Percentiles rank a stretch among this genome's conserved stretches.
Conservation (phyloP, 202 grass and related monocot species). For the Zizania palustris region DNA sequence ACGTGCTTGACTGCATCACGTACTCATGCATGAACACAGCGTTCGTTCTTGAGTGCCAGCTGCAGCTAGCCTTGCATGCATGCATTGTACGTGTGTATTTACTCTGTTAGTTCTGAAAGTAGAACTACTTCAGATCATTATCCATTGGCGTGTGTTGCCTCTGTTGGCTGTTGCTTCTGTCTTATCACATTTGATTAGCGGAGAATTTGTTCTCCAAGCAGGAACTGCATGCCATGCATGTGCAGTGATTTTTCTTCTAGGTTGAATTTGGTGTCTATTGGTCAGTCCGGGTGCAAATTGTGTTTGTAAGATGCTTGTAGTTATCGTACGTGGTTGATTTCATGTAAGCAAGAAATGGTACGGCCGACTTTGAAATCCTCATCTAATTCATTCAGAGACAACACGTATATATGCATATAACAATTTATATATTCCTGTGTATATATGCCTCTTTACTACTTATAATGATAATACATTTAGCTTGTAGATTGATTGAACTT, state of each 20-base stretch:
- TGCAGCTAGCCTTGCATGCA: neutral
- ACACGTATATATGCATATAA: too few species aligned
- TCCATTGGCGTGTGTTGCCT: slow-evolving; percentile 7
- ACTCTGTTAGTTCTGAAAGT: slow-evolving; percentile 39
- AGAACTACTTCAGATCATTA: slow-evolving; percentile 36
- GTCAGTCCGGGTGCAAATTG: neutral
- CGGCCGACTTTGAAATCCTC: too few species aligned
- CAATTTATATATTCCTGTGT: too few species aligned
- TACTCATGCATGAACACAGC: slow-evolving; percentile 20
- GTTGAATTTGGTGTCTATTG: neutral
- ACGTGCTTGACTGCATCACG: neutral
- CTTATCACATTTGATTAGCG: neutral
- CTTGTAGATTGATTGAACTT: too few species aligned
- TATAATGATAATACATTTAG: too few species aligned
- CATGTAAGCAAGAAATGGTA: neutral
- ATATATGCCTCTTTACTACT: too few species aligned
- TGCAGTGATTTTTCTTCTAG: neutral
- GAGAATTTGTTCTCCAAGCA: slow-evolving; percentile 10
- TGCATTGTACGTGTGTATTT: slow-evolving; percentile 18
- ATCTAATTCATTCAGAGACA: too few species aligned
- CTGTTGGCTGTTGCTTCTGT: neutral
- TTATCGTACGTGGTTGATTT: neutral
- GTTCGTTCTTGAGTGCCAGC: slow-evolving; percentile 22
- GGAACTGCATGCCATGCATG: neutral
- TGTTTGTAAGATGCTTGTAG: slow-evolving; percentile 22